Evolutionary conservation across 345 rosid species (phyloP).

Genomic region (Bretschneidera sinensis): DNA sequence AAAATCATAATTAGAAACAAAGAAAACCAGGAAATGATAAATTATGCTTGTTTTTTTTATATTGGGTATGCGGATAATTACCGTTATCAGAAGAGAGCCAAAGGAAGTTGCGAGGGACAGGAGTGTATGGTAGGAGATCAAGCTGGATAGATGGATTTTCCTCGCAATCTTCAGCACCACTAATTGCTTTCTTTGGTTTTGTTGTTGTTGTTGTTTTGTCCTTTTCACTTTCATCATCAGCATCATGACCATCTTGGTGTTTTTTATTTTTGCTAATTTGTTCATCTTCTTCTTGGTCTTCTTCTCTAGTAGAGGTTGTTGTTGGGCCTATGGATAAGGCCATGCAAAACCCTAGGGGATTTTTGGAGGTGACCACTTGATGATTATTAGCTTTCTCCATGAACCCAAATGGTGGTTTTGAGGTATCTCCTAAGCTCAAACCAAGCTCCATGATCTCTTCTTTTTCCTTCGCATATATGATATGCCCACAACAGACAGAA

Average conservation of each 20-base stretch:
- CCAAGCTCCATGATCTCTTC: constrained; percentile 29
- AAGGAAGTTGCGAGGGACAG: constrained; percentile 18
- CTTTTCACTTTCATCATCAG: background rate
- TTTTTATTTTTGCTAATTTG: too few species aligned
- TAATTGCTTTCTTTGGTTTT: too few species aligned
- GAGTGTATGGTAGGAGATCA: constrained; percentile 29
- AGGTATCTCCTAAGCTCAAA: constrained; percentile 4
- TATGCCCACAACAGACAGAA: too few species aligned
- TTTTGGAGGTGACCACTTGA: too few species aligned
- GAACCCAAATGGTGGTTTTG: constrained; percentile 6
- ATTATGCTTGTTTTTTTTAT: too few species aligned
- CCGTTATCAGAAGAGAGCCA: constrained; percentile 4
- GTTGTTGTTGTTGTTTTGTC: background rate
- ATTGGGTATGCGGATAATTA: background rate
- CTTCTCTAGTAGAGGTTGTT: too few species aligned
- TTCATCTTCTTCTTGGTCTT: background rate
- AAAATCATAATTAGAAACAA: background rate
- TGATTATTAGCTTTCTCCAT: constrained; percentile 18
- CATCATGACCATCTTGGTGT: too few species aligned
- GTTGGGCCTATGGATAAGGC: constrained; percentile 16
- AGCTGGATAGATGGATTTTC: constrained; percentile 23
- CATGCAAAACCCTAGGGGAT: constrained; percentile 21
- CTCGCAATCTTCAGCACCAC: background rate
- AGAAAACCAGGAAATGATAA: background rate
- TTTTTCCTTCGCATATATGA: background rate